A percentile compares a stretch with the other conserved stretches of the same genome.
phyloP scores from a whole-genome alignment of 2,329 filamentous ascomycete species.

The Exophiala bonariae region DNA sequence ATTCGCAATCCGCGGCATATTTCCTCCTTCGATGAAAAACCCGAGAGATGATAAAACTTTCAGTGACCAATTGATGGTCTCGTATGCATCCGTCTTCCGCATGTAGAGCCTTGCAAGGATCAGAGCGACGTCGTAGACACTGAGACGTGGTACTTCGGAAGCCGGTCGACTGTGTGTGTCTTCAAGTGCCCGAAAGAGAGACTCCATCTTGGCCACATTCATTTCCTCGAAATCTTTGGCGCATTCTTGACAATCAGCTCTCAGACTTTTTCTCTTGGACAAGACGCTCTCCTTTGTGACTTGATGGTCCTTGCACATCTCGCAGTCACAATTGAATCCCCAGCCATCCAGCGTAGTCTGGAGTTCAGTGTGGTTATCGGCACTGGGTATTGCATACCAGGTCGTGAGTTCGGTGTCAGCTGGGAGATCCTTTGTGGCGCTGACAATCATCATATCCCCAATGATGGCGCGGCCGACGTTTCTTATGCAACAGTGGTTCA shows the following conservation, averaged over 20 bases:
- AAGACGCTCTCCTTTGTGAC: conserved; percentile 8
- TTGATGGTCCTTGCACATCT: conserved; percentile 27
- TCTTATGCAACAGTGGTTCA: conserved; percentile 55
- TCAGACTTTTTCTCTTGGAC: conserved; percentile 19
- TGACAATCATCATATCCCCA: conserved; percentile 55
- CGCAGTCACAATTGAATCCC: conserved; percentile 30
- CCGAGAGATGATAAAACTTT: conserved; percentile 30
- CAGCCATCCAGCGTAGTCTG: conserved; percentile 21
- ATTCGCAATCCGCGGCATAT: conserved; percentile 9
- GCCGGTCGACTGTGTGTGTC: conserved; percentile 9
- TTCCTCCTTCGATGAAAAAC: conserved; percentile 29
- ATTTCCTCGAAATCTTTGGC: background rate
- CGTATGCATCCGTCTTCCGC: conserved; percentile 4
- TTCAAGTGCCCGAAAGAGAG: background rate
- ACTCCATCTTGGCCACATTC: background rate
- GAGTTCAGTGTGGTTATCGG: conserved; percentile 2
- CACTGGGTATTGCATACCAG: conserved; percentile 35
- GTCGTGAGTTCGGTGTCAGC: conserved; percentile 49
- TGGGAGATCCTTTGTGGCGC: conserved; percentile 46
- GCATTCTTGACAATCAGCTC: conserved; percentile 4
- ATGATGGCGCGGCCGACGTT: conserved; percentile 54
- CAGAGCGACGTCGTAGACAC: conserved; percentile 20
- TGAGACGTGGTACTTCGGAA: conserved; percentile 29
- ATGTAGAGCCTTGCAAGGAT: conserved; percentile 25
- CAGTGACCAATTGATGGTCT: conserved; percentile 25